Base-by-base conservation (phyloP, 768 basidiomycete genomes). In the Kwoniella pini region DNA sequence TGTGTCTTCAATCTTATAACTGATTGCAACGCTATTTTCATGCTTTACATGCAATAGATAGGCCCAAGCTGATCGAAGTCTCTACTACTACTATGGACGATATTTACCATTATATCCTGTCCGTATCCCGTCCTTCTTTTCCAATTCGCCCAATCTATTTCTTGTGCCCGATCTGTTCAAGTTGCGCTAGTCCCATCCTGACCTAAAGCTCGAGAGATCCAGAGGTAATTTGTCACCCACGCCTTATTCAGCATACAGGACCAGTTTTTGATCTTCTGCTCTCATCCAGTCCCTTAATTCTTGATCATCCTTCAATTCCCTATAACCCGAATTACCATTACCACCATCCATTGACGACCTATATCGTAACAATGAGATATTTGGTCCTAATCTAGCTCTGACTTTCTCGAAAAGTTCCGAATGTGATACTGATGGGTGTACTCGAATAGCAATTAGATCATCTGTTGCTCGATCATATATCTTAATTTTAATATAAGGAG, bases 401-500 rank as follows among this genome's bases (percentile, higher is more conserved):
- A 97, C 90, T 80, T 98, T 99, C 51, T 86, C 89, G 83, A 96
- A 87, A 62, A 99, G 82, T 72, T 95, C 91, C 10, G 79, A 81
- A 71, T 90, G 88, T 7, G 89, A 86, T 39, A 98, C 93, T 52
- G 84, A 85, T 22, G 96, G 96, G 74, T 95, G 93, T 27, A 98
- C 95, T 13, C 96, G 87, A 57, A 98, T 96, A 3, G 96, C 96
- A 64, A 98, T 92, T 55, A 98, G 81, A 77, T 99, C 96, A 74
- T 98, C 94, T 24, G 91, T 88, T 57, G 88, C 83, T 38, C 90
- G 85, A 80, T 96, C 90, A 77, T 96, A 96, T 44, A 99, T 91
- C 81, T 99, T 99, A 81, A 99, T 96, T 81, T 98, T 99, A 67
- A 98, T 84, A 79, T 93, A 98, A 22, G 94, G 89, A 9, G 79